A percentile compares a stretch with the other conserved stretches of the same genome.
Evolutionary conservation across 441 rosid species (phyloP).

Genomic region (Kokia cookei): DNA sequence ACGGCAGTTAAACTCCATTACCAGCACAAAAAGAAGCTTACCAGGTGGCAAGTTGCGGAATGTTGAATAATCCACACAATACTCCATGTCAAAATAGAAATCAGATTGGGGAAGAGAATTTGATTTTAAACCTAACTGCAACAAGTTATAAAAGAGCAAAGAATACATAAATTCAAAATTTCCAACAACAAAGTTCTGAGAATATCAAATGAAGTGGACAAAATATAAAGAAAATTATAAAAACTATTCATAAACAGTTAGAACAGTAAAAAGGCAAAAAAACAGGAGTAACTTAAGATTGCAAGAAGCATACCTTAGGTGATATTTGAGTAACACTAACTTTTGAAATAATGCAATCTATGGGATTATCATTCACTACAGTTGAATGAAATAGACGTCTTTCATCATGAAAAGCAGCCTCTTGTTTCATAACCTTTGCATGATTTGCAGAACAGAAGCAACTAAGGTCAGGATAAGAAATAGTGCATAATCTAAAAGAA

Average conservation of each 20-base stretch:
- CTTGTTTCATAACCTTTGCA: conserved; percentile 61
- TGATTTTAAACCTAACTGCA: conserved; percentile 44
- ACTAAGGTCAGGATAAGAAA: conserved; percentile 7
- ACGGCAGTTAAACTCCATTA: not conserved
- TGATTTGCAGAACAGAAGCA: conserved; percentile 8
- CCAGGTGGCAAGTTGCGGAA: conserved; percentile 52
- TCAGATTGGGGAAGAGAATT: conserved; percentile 28
- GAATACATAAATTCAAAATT: conserved; percentile 1
- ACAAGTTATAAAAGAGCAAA: conserved; percentile 15
- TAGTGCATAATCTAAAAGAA: conserved; percentile 9
- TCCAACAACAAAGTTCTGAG: not conserved
- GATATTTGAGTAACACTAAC: conserved; percentile 46
- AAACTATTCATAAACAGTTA: conserved; percentile 4
- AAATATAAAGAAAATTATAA: not conserved
- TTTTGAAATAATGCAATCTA: conserved; percentile 78
- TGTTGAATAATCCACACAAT: conserved; percentile 81
- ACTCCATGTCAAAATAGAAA: conserved; percentile 91
- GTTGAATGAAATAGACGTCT: conserved; percentile 83
- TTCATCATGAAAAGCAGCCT: conserved; percentile 56
- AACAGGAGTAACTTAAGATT: not conserved
- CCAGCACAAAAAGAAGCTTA: conserved; percentile 27
- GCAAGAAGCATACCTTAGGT: conserved; percentile 47
- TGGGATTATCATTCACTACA: conserved; percentile 80
- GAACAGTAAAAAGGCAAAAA: conserved; percentile 1
- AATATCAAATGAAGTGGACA: not conserved